Conservation (phyloP, 441 rosid species). For the Dalechampia spathulata region DNA sequence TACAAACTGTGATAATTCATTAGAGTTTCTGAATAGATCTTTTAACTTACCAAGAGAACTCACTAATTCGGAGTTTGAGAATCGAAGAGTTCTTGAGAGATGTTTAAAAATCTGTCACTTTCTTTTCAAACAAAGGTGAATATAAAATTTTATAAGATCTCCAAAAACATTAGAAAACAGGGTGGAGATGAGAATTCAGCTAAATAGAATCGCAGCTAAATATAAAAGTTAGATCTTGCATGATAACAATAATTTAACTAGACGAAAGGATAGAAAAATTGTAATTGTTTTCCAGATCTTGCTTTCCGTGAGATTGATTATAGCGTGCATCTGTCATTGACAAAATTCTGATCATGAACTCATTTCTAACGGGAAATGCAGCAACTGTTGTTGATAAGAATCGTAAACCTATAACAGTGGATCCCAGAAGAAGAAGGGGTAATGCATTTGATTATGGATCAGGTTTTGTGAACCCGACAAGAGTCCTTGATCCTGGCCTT, state of each 20-base stretch:
- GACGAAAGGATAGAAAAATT: no score
- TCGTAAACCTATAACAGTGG: constrained; percentile 30
- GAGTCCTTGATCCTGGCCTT: constrained; percentile 58
- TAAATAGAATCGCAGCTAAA: no score
- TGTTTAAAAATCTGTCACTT: no score
- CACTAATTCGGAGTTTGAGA: no score
- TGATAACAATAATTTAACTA: no score
- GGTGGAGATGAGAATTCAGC: no score
- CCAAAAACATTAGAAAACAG: no score
- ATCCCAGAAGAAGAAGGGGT: constrained; percentile 45
- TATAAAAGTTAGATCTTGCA: no score
- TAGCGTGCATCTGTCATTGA: background rate
- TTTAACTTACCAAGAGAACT: no score
- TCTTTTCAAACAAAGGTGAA: no score
- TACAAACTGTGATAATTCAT: background rate
- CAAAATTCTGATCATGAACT: constrained; percentile 7
- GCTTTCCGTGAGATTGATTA: background rate
- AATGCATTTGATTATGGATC: constrained; percentile 70
- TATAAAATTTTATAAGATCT: no score
- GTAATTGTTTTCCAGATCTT: background rate
- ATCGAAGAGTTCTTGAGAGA: no score
- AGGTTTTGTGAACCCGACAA: constrained; percentile 47
- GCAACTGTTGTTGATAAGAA: constrained; percentile 34
- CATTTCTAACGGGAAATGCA: constrained; percentile 24
- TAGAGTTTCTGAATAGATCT: background rate